Percentiles rank a stretch among this genome's conserved stretches.
These are phyloP conservation scores for Epicoccum sorghinum DNA, from an alignment of 2,329 filamentous ascomycete species.

Conservation along the genomic window DNA sequence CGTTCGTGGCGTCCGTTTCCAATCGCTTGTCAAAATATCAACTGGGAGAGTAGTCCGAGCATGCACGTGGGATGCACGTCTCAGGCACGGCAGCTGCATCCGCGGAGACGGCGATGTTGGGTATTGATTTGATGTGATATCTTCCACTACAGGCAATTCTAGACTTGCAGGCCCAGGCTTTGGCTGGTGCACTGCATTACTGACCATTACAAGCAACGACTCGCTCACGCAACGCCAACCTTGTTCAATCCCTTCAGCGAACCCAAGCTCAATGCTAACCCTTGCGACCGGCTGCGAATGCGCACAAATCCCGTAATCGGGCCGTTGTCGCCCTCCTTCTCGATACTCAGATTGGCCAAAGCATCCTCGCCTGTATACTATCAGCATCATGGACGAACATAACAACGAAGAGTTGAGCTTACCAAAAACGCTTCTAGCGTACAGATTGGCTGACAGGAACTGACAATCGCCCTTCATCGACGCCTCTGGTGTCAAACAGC, in stretches of 20 bases:
- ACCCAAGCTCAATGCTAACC: constrained; percentile 88
- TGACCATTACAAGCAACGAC: constrained; percentile 1
- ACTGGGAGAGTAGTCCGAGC: neutral
- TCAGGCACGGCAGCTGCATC: neutral
- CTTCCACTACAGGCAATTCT: constrained; percentile 7
- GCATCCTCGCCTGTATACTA: constrained; percentile 84
- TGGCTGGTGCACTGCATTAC: constrained; percentile 10
- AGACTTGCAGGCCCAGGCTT: neutral
- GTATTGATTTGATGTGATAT: constrained; percentile 1
- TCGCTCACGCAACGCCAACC: constrained; percentile 37
- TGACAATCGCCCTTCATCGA: constrained; percentile 97
- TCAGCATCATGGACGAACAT: constrained; percentile 9
- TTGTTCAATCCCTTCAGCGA: constrained; percentile 89
- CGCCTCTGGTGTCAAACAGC: constrained; percentile 92
- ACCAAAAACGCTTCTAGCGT: constrained; percentile 98
- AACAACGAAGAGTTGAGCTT: constrained; percentile 55
- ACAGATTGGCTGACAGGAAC: constrained; percentile 95
- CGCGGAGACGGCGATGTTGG: neutral
- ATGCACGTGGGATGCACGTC: neutral
- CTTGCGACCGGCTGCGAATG: constrained; percentile 96
- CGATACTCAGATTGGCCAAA: constrained; percentile 94
- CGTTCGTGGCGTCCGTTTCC: constrained; percentile 8
- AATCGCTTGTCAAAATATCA: neutral
- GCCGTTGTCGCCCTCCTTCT: constrained; percentile 94
- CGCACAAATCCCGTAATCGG: constrained; percentile 96